Percentiles rank a stretch among this genome's conserved stretches.
These are phyloP conservation scores for Xylaria sp. DNA, from an alignment of 2,329 filamentous ascomycete genomes.

Conservation along the genomic window DNA sequence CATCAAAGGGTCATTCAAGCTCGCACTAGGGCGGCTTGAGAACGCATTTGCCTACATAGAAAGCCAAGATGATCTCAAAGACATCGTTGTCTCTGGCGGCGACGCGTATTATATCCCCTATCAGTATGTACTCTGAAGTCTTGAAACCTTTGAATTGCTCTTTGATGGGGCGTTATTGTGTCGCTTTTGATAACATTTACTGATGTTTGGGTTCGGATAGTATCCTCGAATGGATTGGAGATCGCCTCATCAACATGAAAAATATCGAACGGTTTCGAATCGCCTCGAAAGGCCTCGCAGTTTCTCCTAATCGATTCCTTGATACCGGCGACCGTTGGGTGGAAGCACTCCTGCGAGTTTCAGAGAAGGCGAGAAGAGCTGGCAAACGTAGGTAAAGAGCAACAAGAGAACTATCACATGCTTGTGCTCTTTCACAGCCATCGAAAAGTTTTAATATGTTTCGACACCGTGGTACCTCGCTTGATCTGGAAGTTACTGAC, in stretches of 20 bases:
- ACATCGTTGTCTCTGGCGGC: slow-evolving; percentile 72
- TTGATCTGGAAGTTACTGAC: not conserved
- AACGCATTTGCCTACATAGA: slow-evolving; percentile 66
- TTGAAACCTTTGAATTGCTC: not conserved
- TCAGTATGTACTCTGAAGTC: slow-evolving; percentile 41
- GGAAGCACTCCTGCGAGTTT: slow-evolving; percentile 61
- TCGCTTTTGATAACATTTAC: not conserved
- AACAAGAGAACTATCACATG: not conserved
- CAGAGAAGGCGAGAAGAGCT: slow-evolving; percentile 58
- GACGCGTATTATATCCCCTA: slow-evolving; percentile 68
- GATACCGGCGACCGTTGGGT: slow-evolving; percentile 64
- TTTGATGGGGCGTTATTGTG: not conserved
- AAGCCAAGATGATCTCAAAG: slow-evolving; percentile 58
- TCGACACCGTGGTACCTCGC: not conserved
- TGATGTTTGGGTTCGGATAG: slow-evolving; percentile 1
- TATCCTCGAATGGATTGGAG: slow-evolving; percentile 63
- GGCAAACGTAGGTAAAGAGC: slow-evolving; percentile 62
- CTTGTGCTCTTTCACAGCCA: not conserved
- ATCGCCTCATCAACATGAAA: slow-evolving; percentile 64
- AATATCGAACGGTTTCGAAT: slow-evolving; percentile 69
- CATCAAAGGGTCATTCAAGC: slow-evolving; percentile 53
- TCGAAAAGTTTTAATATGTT: not conserved
- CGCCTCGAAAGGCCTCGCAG: slow-evolving; percentile 70
- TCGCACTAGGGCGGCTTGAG: slow-evolving; percentile 60
- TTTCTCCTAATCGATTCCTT: slow-evolving; percentile 65